Percentiles rank a stretch among this genome's conserved stretches.
phyloP scores from a whole-genome alignment of 2,329 filamentous ascomycete species.

The Penicillium sp. region DNA sequence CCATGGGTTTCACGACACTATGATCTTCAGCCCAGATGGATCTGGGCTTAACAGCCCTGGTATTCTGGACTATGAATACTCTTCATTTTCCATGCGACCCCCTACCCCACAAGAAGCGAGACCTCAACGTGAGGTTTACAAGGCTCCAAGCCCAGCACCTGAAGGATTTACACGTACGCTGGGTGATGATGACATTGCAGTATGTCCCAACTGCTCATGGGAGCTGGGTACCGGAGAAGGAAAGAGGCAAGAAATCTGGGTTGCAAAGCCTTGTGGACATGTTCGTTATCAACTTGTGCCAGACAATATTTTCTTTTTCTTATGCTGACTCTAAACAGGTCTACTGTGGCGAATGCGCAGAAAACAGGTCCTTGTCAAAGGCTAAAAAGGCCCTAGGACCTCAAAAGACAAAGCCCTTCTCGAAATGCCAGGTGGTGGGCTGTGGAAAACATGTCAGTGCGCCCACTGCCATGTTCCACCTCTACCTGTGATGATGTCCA shows the following conservation, averaged over 20 bases:
- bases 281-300: conserved; percentile 53
- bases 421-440: conserved; percentile 43
- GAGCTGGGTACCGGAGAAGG: conserved; percentile 74
- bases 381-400: conserved; percentile 30
- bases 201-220: conserved; percentile 83
- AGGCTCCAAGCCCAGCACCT: conserved; percentile 62
- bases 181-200: conserved; percentile 66
- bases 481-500: conserved; percentile 42
- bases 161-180: conserved; percentile 81
- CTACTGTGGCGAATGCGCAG: conserved; percentile 50
- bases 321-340: conserved; percentile 35
- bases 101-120: conserved; percentile 3
- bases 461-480: conserved; percentile 45
- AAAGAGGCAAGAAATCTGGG: conserved; percentile 84
- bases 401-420: conserved; percentile 40
- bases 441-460: conserved; percentile 42
- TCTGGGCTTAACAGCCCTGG: not conserved
- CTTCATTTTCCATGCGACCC: conserved; percentile 10
- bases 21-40: not conserved
- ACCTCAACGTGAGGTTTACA: conserved; percentile 45
- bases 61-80: conserved; percentile 10
- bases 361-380: conserved; percentile 38
- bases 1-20: not conserved
- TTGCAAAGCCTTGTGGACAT: conserved; percentile 86
- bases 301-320: not conserved